Percentiles rank a stretch among this genome's conserved stretches.
Conservation (phyloP, 768 basidiomycete species). For the Mycena leptocephala region DNA sequence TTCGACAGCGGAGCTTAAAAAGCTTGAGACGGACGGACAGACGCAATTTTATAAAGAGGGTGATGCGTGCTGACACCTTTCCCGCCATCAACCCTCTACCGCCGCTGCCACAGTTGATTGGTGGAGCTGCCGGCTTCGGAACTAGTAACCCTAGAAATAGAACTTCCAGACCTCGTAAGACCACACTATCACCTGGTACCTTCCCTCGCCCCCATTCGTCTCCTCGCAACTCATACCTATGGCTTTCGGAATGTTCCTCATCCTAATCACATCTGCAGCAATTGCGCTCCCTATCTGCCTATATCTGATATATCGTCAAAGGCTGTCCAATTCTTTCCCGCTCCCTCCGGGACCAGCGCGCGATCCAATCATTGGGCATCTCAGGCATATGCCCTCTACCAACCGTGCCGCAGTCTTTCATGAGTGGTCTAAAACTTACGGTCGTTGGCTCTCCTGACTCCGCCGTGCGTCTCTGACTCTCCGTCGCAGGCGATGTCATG, state of each 20-base stretch:
- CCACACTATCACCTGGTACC: background rate
- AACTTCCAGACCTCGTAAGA: background rate
- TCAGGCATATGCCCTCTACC: constrained; percentile 50
- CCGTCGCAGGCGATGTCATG: constrained; percentile 26
- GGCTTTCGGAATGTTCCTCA: background rate
- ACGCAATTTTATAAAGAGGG: too few species aligned
- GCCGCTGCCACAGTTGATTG: background rate
- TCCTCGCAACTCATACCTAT: background rate
- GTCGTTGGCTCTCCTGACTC: constrained; percentile 33
- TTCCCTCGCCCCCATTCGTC: constrained; percentile 1
- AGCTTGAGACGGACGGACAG: too few species aligned
- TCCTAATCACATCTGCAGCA: constrained; percentile 1
- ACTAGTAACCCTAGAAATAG: too few species aligned
- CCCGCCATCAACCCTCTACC: background rate
- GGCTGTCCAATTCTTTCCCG: background rate
- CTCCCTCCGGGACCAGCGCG: constrained; percentile 54
- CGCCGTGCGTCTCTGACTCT: background rate
- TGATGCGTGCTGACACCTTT: background rate
- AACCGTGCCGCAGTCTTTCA: constrained; percentile 47
- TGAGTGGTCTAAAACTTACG: constrained; percentile 52
- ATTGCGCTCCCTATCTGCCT: constrained; percentile 2
- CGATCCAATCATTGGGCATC: constrained; percentile 56
- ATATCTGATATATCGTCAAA: constrained; percentile 5
- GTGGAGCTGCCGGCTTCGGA: background rate
- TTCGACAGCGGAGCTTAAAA: too few species aligned